phyloP scores from a whole-genome alignment of 305 asterid genomes.

The Coffea humblotiana region DNA sequence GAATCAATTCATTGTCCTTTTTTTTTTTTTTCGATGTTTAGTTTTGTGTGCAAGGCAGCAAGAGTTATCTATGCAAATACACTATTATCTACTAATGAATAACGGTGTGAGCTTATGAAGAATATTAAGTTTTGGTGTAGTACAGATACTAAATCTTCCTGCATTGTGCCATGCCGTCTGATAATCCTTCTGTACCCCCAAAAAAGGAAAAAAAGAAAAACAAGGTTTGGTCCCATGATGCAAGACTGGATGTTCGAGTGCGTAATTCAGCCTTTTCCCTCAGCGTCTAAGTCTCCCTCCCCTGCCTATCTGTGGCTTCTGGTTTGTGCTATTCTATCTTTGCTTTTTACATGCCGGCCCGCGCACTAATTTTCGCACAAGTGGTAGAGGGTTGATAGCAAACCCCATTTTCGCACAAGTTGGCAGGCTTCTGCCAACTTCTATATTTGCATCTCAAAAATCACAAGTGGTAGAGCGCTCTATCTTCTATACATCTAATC shows the following conservation, averaged over 20 bases:
- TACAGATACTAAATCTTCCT: too few relatives aligned
- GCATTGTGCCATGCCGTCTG: neutral
- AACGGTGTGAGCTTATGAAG: neutral
- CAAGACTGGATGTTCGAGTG: neutral
- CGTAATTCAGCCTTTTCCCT: neutral
- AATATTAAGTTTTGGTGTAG: neutral
- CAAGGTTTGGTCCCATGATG: neutral
- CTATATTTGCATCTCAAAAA: neutral
- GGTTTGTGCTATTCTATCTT: neutral
- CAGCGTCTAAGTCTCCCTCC: neutral
- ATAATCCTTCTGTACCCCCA: neutral
- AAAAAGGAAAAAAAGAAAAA: neutral
- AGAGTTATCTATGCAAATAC: neutral
- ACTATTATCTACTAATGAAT: neutral
- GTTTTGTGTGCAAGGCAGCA: neutral
- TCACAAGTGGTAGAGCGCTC: neutral
- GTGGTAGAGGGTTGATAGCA: neutral
- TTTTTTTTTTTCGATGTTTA: neutral
- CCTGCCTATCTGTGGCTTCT: neutral
- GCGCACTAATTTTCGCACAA: neutral
- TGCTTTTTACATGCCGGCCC: neutral
- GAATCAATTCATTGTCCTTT: neutral
- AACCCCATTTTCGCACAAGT: slow-evolving; percentile 6
- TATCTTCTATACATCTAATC: too few relatives aligned
- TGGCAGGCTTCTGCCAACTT: neutral